Evolutionary conservation across 2,329 filamentous ascomycete genomes (phyloP), one percentile per base, ranked within the genome.

Genomic region (Blastomyces percursus): DNA sequence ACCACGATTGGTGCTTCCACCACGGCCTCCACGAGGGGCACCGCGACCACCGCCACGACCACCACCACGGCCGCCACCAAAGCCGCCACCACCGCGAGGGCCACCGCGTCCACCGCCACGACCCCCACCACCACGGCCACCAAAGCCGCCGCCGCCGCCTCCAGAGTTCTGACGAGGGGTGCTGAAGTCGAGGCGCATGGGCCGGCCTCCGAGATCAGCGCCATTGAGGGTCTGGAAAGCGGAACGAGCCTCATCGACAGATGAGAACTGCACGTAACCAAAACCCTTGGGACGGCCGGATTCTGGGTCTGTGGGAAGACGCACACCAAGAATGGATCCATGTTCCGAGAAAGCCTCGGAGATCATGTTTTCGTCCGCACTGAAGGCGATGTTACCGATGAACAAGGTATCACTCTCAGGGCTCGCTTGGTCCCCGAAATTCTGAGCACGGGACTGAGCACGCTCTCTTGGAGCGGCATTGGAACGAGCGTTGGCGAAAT

Each of bases 301-400:
- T 65, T 96, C 91, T 80, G 81, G 85, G 75, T 96, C 90, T 64
- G 92, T 96, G 60, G 92, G 92, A 65, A 96, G 86, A 72, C 91
- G 89, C 71, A 96, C 85, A 73, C 88, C 89, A 71, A 87, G 84
- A 73, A 94, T 85, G 73, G 80, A 82, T 67, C 85, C 85, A 69
- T 86, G 82, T 69, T 88, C 83, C 70, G 80, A 79, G 80, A 96
- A 96, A 74, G 88, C 86, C 69, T 87, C 84, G 66, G 81, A 82
- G 69, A 96, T 82, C 67, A 81, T 78, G 62, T 92, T 88, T 79
- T 95, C 89, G 71, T 88, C 86, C 71, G 87, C 86, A 67, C 90
- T 86, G 78, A 95, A 96, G 59, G 89, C 86, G 68, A 96, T 80
- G 82, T 96, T 96, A 71, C 91, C 92, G 68, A 96, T 86, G 78